Percentiles rank a stretch among this genome's conserved stretches.
Evolutionary conservation across 495 filamentous ascomycete genomes (phyloP).

Genomic region (Rostrohypoxylon terebratum): DNA sequence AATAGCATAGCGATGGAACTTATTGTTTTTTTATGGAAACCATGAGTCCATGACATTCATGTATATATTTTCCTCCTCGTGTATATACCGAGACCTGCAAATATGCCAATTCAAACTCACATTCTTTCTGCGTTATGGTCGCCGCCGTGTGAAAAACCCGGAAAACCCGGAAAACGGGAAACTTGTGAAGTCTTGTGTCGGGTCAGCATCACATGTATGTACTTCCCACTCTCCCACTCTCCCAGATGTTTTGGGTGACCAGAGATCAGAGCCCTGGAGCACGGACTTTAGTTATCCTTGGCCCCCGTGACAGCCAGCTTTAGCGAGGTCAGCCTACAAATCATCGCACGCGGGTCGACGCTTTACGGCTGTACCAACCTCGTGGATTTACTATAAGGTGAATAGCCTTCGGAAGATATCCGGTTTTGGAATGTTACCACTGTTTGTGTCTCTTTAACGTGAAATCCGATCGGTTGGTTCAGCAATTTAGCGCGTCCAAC

Average conservation of each 20-base stretch:
- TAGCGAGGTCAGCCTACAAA: not conserved
- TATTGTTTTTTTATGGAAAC: constrained; percentile 7
- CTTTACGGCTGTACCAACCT: no score
- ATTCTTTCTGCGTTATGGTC: not conserved
- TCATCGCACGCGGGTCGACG: no score
- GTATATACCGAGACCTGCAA: constrained; percentile 28
- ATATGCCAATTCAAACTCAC: constrained; percentile 30
- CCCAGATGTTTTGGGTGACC: not conserved
- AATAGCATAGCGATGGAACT: not conserved
- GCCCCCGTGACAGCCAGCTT: not conserved
- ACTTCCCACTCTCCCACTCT: no score
- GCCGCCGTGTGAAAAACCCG: not conserved
- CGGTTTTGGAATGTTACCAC: no score
- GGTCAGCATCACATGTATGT: no score
- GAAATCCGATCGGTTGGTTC: no score
- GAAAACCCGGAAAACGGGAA: no score
- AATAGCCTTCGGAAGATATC: no score
- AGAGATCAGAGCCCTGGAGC: no score
- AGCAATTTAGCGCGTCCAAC: no score
- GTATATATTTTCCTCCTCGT: constrained; percentile 35
- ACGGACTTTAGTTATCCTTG: not conserved
- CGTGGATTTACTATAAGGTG: no score
- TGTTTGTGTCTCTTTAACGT: no score
- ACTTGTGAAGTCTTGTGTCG: not conserved
- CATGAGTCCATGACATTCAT: constrained; percentile 18